Evolutionary conservation across 1,139 yeast genomes (phyloP).

Genomic region (Saccharomyces pastorianus): DNA sequence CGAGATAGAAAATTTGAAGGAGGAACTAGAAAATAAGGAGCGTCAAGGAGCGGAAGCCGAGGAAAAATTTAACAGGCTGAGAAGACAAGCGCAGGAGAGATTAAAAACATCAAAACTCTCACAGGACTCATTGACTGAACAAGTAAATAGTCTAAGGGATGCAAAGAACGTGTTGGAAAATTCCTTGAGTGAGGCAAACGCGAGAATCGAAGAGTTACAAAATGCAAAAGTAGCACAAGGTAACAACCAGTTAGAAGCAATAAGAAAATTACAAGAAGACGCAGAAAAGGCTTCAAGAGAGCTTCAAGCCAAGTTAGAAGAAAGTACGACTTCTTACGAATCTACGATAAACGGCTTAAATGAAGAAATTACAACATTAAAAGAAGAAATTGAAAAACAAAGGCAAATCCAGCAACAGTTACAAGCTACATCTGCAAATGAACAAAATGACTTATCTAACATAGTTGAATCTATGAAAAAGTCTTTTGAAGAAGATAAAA

Average conservation of each 20-base stretch:
- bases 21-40: constrained; percentile 16
- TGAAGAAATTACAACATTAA: constrained; percentile 2
- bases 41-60: constrained; percentile 28
- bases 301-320: not conserved
- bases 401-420: constrained; percentile 2
- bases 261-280: constrained; percentile 25
- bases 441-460: constrained; percentile 13
- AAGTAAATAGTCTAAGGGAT: constrained; percentile 11
- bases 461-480: constrained; percentile 23
- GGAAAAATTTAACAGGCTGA: constrained; percentile 33
- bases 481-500: constrained; percentile 21
- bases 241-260: constrained; percentile 23
- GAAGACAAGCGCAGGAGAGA: constrained; percentile 34
- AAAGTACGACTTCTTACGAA: not conserved
- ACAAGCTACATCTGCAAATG: constrained; percentile 1
- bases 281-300: constrained; percentile 5
- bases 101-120: constrained; percentile 31
- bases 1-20: constrained; percentile 24
- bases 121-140: constrained; percentile 20
- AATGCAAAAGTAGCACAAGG: constrained; percentile 13
- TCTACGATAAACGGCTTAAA: constrained; percentile 6
- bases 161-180: constrained; percentile 18
- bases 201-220: constrained; percentile 15
- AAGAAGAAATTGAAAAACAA: constrained; percentile 2
- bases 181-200: constrained; percentile 11